Evolutionary conservation across 2,329 filamentous ascomycete genomes (phyloP).

Genomic region (Pleomassaria siparia): DNA sequence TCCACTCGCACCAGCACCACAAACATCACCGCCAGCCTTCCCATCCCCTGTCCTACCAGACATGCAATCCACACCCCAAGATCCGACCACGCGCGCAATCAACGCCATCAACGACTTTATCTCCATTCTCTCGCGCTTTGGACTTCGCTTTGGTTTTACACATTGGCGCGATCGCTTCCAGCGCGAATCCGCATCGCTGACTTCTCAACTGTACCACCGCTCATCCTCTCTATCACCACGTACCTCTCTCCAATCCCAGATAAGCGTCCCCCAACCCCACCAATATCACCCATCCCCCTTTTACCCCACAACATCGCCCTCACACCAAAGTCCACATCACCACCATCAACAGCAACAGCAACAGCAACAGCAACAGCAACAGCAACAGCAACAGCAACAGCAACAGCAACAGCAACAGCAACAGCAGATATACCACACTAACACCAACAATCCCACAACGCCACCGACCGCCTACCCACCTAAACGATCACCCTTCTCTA

Average conservation of each 20-base stretch:
- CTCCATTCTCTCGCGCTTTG: constrained; percentile 49
- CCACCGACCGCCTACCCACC: constrained; percentile 30
- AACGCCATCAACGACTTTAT: constrained; percentile 52
- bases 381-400: constrained; percentile 16
- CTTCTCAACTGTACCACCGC: constrained; percentile 46
- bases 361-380: neutral
- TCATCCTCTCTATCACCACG: constrained; percentile 26
- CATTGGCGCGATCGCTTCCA: constrained; percentile 54
- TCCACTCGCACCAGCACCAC: constrained; percentile 36
- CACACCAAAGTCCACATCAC: constrained; percentile 2
- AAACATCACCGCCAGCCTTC: constrained; percentile 34
- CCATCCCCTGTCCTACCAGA: constrained; percentile 30
- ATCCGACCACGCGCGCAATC: constrained; percentile 46
- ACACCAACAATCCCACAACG: constrained; percentile 23
- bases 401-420: constrained; percentile 3
- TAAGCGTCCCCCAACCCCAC: constrained; percentile 10
- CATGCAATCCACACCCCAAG: constrained; percentile 26
- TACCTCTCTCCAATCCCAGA: constrained; percentile 23
- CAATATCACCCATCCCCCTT: too few species aligned
- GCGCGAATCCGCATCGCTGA: constrained; percentile 45
- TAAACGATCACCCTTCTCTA: constrained; percentile 32
- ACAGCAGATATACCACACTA: constrained; percentile 22
- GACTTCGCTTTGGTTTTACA: constrained; percentile 52
- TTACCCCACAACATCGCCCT: too few species aligned
- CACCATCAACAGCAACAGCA: constrained; percentile 25